phyloP scores from a whole-genome alignment of 345 rosid genomes.

The Murraya paniculata region DNA sequence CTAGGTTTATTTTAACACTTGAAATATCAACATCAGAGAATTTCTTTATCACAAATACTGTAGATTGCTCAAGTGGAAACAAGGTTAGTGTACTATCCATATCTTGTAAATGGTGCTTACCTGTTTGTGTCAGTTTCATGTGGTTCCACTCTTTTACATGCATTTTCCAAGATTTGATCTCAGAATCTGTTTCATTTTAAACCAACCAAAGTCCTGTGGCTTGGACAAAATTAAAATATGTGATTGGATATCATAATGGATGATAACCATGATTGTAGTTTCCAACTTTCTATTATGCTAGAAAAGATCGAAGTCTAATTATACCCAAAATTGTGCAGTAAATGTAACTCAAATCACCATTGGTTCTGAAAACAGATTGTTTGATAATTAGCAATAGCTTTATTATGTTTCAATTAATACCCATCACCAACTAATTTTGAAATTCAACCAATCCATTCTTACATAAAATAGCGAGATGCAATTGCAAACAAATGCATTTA shows the following conservation, averaged over 20 bases:
- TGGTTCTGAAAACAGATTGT: neutral
- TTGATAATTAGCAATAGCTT: neutral
- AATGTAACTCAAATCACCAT: neutral
- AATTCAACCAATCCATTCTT: neutral
- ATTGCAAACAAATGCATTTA: conserved; percentile 8
- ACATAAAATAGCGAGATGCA: neutral
- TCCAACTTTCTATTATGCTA: too few species aligned
- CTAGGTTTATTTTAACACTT: neutral
- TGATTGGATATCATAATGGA: too few species aligned
- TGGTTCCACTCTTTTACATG: neutral
- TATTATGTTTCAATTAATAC: neutral
- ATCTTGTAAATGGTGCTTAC: neutral
- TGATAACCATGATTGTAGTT: too few species aligned
- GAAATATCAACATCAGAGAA: neutral
- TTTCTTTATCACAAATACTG: neutral
- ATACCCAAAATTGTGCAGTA: too few species aligned
- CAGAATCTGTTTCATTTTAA: neutral
- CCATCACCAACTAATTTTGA: neutral
- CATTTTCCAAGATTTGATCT: neutral
- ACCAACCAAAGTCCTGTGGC: neutral
- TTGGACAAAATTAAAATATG: neutral
- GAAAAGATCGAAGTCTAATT: neutral
- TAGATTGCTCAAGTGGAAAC: neutral
- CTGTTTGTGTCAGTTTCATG: neutral
- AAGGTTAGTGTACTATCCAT: neutral